Base-by-base conservation (phyloP, 305 asterid genomes). In the Solanum hybrid region DNA sequence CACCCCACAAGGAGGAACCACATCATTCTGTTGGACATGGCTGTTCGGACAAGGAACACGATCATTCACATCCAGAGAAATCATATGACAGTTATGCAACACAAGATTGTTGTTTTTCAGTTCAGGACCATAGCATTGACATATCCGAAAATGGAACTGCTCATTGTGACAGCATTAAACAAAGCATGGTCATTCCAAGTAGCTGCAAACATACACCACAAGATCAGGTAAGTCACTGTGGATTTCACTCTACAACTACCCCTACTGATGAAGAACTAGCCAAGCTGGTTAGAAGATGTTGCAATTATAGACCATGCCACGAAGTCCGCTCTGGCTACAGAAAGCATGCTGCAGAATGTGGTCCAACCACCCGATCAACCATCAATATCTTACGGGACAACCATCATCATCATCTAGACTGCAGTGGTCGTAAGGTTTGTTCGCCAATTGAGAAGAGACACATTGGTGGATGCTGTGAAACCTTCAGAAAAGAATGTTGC, bases 381-480 rank as follows among this genome's bases (percentile, higher is more conserved):
- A 87, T 10, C 24, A 34, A 56, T 17, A 88, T 19, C 14, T 32
- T 66, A 71, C 36, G 81, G 32, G 88, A 66, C 37, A 73, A 84
- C 8, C 72, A 56, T n/a, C 86, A 80, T 19, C 88, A 34, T n/a
- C 40, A 89, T 82, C n/a, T 78, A 8, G 88, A 89, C 7, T 86
- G 94, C 89, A 87, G 40, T 0, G 80, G 29, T 24, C 35, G 6
- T 26, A 86, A 64, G 75, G 82, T 71, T 86, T 90, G 92, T 87
- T 19, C 45, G 10, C 38, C 89, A 34, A 56, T 86, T 40, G 89
- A 81, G 35, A 90, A 86, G 32, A 78, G 92, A 34, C 93, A 89
- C 5, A 27, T 90, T 11, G 93, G 94, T 9, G 93, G 94, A 24
- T 95, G 98, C 89, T 94, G 96, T 77, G 91, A 93, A 5, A 92